phyloP scores from a whole-genome alignment of 805 yeast species.

The Hanseniaspora pseudoguilliermondii region DNA sequence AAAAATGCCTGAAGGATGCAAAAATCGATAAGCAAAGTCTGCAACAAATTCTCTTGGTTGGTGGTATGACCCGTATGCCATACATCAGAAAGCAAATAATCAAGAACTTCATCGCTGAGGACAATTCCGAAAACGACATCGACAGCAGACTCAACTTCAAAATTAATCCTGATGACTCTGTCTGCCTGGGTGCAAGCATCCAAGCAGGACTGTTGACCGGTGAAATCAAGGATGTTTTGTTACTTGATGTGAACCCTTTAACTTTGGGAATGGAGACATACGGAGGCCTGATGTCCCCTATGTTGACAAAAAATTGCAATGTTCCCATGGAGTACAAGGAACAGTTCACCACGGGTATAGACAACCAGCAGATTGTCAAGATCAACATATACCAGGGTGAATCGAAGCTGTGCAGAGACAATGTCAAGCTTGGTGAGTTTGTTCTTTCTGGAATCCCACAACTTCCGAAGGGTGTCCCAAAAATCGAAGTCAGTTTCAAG shows the following conservation, averaged over 20 bases:
- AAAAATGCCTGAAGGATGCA: conserved; percentile 64
- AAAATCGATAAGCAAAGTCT: conserved; percentile 47
- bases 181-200: conserved; percentile 79
- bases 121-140: conserved; percentile 15
- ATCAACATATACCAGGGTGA: conserved; percentile 74
- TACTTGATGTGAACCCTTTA: conserved; percentile 72
- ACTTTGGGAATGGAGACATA: conserved; percentile 75
- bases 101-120: conserved; percentile 32
- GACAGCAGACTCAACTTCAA: conserved; percentile 45
- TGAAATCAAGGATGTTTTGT: conserved; percentile 62
- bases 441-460: conserved; percentile 60
- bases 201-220: conserved; percentile 82
- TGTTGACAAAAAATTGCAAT: conserved; percentile 64
- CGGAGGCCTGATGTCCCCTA: conserved; percentile 71
- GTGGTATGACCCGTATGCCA: conserved; percentile 90
- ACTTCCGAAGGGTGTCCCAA: conserved; percentile 70
- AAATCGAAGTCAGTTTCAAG: conserved; percentile 62
- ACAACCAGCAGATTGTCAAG: conserved; percentile 74
- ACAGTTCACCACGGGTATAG: conserved; percentile 68
- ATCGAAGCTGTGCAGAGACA: conserved; percentile 63
- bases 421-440: conserved; percentile 64
- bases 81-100: conserved; percentile 53
- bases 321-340: conserved; percentile 68
- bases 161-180: conserved; percentile 89
- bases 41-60: conserved; percentile 66